phyloP scores from a whole-genome alignment of 345 rosid species.

The Eucalyptus erythrocorys region DNA sequence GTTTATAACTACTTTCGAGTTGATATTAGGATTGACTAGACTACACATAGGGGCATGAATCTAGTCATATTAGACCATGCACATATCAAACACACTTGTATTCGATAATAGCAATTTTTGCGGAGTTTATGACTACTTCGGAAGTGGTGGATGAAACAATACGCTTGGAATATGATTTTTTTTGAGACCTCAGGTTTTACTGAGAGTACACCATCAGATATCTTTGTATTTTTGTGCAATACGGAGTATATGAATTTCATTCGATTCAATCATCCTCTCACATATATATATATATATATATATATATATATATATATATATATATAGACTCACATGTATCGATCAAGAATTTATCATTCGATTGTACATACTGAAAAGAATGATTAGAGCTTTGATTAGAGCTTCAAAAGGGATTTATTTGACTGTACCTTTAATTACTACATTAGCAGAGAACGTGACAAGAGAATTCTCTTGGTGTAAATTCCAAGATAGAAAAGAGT shows the following conservation, averaged over 20 bases:
- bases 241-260: background rate
- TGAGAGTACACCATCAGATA: background rate
- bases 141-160: background rate
- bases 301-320: background rate
- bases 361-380: background rate
- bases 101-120: too few species aligned
- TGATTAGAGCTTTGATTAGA: background rate
- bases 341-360: background rate
- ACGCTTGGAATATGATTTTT: too few species aligned
- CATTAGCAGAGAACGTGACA: background rate
- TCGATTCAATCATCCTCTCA: background rate
- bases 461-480: background rate
- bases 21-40: too few species aligned
- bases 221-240: background rate
- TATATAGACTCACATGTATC: background rate
- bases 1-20: background rate
- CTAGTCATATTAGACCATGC: too few species aligned
- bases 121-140: too few species aligned
- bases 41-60: too few species aligned
- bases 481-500: background rate
- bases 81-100: too few species aligned
- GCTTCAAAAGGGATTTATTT: background rate
- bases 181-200: fast-evolving
- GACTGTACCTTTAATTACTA: background rate
- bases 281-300: background rate